Evolutionary conservation across 2,329 filamentous ascomycete genomes (phyloP).

Genomic region (Colletotrichum sp.): DNA sequence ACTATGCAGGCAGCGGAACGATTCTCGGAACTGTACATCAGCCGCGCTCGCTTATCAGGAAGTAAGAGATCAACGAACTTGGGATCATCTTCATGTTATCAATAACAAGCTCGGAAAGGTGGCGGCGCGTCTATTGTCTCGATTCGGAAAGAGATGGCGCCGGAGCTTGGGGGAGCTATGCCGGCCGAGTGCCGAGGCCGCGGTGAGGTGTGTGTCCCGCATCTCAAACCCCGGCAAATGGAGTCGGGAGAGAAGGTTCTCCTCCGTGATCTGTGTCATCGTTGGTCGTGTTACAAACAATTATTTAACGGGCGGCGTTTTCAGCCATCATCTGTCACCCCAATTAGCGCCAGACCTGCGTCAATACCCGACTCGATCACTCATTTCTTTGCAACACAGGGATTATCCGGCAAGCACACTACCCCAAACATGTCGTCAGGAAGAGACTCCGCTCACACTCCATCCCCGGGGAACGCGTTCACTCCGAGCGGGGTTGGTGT

Average conservation of each 20-base stretch:
- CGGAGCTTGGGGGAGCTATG: background rate
- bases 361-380: background rate
- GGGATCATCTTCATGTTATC: background rate
- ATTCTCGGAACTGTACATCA: background rate
- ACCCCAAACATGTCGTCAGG: background rate
- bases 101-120: background rate
- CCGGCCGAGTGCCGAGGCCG: background rate
- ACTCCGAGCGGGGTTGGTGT: slow-evolving; percentile 15
- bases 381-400: background rate
- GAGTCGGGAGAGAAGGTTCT: background rate
- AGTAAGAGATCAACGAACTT: background rate
- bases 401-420: background rate
- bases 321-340: background rate
- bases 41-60: background rate
- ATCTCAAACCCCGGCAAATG: background rate
- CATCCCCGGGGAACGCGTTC: slow-evolving; percentile 21
- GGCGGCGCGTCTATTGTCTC: background rate
- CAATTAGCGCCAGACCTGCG: background rate
- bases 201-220: background rate
- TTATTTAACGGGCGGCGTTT: background rate
- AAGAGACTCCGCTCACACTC: background rate
- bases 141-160: slow-evolving; percentile 3
- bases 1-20: background rate
- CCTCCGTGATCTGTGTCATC: background rate
- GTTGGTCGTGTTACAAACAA: background rate